Evolutionary conservation across 768 basidiomycete species (phyloP).

Genomic region (Leucosporidium yakuticum): DNA sequence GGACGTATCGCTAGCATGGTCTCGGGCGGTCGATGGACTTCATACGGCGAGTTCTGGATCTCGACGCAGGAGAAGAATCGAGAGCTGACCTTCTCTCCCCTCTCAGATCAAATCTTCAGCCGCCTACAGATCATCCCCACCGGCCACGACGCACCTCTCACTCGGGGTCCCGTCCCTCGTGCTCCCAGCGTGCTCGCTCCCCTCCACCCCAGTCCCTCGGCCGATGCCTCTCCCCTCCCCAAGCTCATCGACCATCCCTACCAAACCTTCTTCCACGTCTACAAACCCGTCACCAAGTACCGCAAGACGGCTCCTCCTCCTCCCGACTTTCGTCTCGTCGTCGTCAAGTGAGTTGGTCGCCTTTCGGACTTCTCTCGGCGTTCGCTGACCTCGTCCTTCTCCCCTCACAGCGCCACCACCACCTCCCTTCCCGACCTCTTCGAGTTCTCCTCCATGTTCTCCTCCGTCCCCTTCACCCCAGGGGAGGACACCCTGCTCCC

Average conservation of each 20-base stretch:
- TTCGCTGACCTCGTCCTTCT: not conserved
- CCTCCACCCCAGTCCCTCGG: slow-evolving; percentile 14
- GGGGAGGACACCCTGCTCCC: slow-evolving; percentile 13
- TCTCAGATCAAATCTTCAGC: slow-evolving; percentile 60
- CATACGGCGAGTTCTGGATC: slow-evolving; percentile 16
- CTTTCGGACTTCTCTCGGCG: not conserved
- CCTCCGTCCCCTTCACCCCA: slow-evolving; percentile 34
- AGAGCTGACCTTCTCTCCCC: not conserved
- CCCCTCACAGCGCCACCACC: slow-evolving; percentile 60
- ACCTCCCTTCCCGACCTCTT: slow-evolving; percentile 74
- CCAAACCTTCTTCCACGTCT: slow-evolving; percentile 77
- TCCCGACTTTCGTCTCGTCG: slow-evolving; percentile 80
- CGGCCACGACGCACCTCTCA: slow-evolving; percentile 55
- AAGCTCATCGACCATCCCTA: slow-evolving; percentile 54
- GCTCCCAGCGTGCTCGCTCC: slow-evolving; percentile 39
- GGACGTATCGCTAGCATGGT: slow-evolving; percentile 14
- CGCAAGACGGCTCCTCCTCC: slow-evolving; percentile 66
- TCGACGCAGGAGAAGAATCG: not conserved
- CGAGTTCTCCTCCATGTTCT: slow-evolving; percentile 70
- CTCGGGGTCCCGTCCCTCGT: slow-evolving; percentile 9
- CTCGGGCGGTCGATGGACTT: slow-evolving; percentile 26
- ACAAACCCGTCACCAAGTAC: slow-evolving; percentile 82
- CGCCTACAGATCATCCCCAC: slow-evolving; percentile 67
- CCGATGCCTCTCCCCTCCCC: slow-evolving; percentile 15
- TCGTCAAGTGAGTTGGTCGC: slow-evolving; percentile 62